Base-by-base conservation (phyloP, 2,329 filamentous ascomycete species). In the Neofusicoccum ribis region DNA sequence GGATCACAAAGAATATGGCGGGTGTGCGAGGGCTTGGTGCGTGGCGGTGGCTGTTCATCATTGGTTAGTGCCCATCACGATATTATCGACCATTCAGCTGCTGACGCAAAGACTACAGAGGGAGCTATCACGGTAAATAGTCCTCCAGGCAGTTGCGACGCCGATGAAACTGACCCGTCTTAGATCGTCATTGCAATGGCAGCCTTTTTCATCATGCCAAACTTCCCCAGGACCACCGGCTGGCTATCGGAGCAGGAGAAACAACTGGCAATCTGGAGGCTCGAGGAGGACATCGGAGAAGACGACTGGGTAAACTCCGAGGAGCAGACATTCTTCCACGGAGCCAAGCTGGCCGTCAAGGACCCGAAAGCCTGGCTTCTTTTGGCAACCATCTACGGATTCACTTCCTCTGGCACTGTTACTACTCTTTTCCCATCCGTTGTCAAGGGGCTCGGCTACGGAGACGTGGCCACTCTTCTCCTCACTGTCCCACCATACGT, bases 1-100 rank as follows among this genome's bases (percentile, higher is more conserved):
- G 82, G 3, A 84, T 85, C 36, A 74, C 82, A 5, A 69, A 74
- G 23, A 80, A 80, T 5, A 72, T 80, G 67, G 72, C 73, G 23
- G 50, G 60, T 36, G 37, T 59, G 4, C 60, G 67, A 8, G 77
- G 76, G 0, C 63, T 79, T 3, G 66, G 68, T 7, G 77, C 74
- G 0, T 80, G 77, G 77, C 70, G 71, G 56, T 79, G 74, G 74
- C 72, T 77, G 0, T 77, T 63, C 17, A 60, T 60, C 27, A 60
- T 60, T 15, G 54, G 54, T 59, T 34, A 17, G 54, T 43, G 12
- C 1, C 9, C n/a, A 23, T 23, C 23, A n/a, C 15, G 8, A 9
- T n/a, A n/a, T 15, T n/a, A 2, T 11, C 14, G 11, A 43, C 8
- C 3, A 8, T 17, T 12, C 23, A 46, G 8, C 2, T 5, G 7